Conservation (phyloP, 768 basidiomycete species). For the Paxillus involutus region DNA sequence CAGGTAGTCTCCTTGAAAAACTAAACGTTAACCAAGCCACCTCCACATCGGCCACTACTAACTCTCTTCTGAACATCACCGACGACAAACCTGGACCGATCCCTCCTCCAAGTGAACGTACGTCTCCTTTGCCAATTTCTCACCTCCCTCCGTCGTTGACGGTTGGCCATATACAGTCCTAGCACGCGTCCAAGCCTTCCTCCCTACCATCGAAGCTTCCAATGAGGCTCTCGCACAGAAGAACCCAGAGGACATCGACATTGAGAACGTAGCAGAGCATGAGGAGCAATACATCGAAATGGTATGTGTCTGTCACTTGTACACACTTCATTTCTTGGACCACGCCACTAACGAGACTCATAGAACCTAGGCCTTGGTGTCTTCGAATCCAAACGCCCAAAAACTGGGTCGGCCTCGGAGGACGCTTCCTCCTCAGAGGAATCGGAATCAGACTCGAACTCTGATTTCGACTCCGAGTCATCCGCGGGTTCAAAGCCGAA, state of each 20-base stretch:
- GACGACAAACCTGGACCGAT: slow-evolving; percentile 35
- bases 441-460: slow-evolving; percentile 11
- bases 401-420: slow-evolving; percentile 1
- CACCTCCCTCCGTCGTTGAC: slow-evolving; percentile 1
- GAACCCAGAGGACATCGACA: slow-evolving; percentile 63
- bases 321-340: background rate
- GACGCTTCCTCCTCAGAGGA: slow-evolving; percentile 14
- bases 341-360: background rate
- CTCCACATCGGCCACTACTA: slow-evolving; percentile 11
- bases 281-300: slow-evolving; percentile 63
- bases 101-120: slow-evolving; percentile 50
- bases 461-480: slow-evolving; percentile 1
- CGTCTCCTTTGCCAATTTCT: slow-evolving; percentile 17
- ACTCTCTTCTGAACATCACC: slow-evolving; percentile 36
- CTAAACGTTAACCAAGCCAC: slow-evolving; percentile 28
- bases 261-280: slow-evolving; percentile 58
- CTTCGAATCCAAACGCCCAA: slow-evolving; percentile 43
- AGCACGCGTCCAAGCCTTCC: slow-evolving; percentile 62
- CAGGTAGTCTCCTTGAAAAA: slow-evolving; percentile 44
- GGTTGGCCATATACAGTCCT: slow-evolving; percentile 47
- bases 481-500: slow-evolving; percentile 1
- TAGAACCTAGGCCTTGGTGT: slow-evolving; percentile 68
- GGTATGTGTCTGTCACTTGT: slow-evolving; percentile 36
- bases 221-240: slow-evolving; percentile 51
- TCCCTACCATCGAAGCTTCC: slow-evolving; percentile 65